Conservation (phyloP, 108 stramenopile species). For the Conticribra guillardii region DNA sequence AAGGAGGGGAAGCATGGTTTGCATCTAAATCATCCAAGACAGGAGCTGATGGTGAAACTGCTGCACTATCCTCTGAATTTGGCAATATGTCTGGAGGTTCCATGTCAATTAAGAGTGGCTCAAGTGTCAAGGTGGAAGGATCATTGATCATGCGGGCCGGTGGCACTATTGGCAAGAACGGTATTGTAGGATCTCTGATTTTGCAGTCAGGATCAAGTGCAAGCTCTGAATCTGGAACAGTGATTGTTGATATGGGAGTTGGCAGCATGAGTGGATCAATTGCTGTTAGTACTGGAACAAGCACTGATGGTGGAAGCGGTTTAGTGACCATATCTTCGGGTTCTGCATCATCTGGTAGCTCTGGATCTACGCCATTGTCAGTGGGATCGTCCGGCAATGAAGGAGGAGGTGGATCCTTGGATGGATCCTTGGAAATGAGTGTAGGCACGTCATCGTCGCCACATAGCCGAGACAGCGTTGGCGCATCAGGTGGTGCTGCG, state of each 20-base stretch:
- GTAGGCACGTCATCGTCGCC: not conserved
- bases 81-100: slow-evolving; percentile 36
- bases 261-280: slow-evolving; percentile 21
- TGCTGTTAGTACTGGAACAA: slow-evolving; percentile 10
- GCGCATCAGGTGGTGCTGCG: not conserved
- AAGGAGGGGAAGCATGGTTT: slow-evolving; percentile 9
- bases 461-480: not conserved
- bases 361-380: slow-evolving; percentile 29
- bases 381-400: slow-evolving; percentile 11
- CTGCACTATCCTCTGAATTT: slow-evolving; percentile 11
- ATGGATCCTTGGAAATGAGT: slow-evolving; percentile 18
- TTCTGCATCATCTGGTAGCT: not conserved
- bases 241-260: slow-evolving; percentile 16
- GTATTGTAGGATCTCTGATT: slow-evolving; percentile 10
- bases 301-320: slow-evolving; percentile 18
- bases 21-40: slow-evolving; percentile 11
- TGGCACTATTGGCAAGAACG: not conserved
- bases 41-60: slow-evolving; percentile 9
- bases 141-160: slow-evolving; percentile 19
- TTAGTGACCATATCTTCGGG: slow-evolving; percentile 18
- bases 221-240: not conserved
- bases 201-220: slow-evolving; percentile 35
- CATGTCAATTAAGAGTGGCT: slow-evolving; percentile 24
- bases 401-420: slow-evolving; percentile 5
- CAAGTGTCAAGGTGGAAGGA: slow-evolving; percentile 22